These are phyloP conservation scores for Fraxinus dipetala DNA, from an alignment of 305 asterid species.

Conservation along the genomic window DNA sequence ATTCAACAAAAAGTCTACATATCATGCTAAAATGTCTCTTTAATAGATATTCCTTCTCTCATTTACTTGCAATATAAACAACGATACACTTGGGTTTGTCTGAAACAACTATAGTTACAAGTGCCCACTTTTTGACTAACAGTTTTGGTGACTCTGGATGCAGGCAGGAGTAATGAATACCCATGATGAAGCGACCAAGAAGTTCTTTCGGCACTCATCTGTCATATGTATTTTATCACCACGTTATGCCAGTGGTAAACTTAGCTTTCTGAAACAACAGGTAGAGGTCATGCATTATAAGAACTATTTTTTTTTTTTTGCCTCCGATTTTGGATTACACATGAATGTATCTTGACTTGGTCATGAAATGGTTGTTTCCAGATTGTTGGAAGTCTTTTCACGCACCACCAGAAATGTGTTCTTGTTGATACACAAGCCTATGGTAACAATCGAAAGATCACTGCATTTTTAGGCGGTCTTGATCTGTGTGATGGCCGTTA, in stretches of 20 bases:
- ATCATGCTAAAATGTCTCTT: not conserved
- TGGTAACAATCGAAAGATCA: constrained; percentile 75
- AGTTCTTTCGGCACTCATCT: constrained; percentile 79
- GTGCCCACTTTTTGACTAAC: constrained; percentile 9
- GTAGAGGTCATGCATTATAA: constrained; percentile 32
- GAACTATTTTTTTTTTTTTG: constrained; percentile 2
- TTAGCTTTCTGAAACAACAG: constrained; percentile 78
- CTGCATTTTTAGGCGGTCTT: constrained; percentile 87
- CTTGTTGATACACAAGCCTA: constrained; percentile 80
- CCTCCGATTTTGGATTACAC: not conserved
- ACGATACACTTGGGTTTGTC: not conserved
- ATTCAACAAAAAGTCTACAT: not conserved
- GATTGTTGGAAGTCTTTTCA: constrained; percentile 74
- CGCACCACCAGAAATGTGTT: constrained; percentile 98
- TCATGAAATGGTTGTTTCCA: constrained; percentile 35
- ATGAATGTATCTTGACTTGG: constrained; percentile 24
- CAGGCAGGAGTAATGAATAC: constrained; percentile 90
- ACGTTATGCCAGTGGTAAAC: constrained; percentile 88
- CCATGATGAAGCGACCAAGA: constrained; percentile 86
- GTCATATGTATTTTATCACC: constrained; percentile 84
- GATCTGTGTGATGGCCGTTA: constrained; percentile 99
- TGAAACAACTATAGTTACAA: constrained; percentile 6
- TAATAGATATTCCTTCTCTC: not conserved
- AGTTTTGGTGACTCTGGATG: constrained; percentile 38
- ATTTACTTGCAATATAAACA: constrained; percentile 7